Conservation (phyloP, 2,329 filamentous ascomycete genomes). For the Colletotrichum sp. region DNA sequence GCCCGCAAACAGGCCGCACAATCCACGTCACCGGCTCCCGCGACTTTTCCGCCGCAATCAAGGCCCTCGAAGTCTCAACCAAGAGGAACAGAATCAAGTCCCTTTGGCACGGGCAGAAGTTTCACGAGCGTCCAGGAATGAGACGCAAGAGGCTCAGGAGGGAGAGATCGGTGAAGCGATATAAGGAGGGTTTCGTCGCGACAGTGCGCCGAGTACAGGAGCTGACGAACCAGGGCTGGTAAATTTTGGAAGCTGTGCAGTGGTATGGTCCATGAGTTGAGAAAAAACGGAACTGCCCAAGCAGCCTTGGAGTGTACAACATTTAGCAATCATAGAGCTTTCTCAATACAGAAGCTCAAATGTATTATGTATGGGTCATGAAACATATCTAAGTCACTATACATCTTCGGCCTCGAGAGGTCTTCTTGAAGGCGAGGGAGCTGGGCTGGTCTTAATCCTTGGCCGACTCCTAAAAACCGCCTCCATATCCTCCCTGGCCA, state of each 20-base stretch:
- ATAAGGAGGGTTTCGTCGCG: constrained; percentile 71
- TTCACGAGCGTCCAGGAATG: constrained; percentile 76
- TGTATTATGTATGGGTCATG: background rate
- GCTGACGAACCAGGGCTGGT: constrained; percentile 83
- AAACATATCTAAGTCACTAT: background rate
- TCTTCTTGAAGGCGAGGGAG: constrained; percentile 51
- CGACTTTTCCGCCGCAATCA: constrained; percentile 51
- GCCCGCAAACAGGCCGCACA: constrained; percentile 50
- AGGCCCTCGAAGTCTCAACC: constrained; percentile 42
- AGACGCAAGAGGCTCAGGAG: constrained; percentile 78
- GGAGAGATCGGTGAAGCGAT: constrained; percentile 72
- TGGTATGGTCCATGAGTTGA: background rate
- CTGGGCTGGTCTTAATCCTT: constrained; percentile 77
- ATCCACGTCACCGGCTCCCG: constrained; percentile 45
- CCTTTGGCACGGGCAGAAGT: constrained; percentile 66
- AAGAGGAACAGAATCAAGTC: constrained; percentile 60
- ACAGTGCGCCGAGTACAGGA: constrained; percentile 69
- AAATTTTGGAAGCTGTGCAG: constrained; percentile 15
- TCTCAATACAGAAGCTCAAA: background rate
- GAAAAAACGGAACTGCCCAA: background rate
- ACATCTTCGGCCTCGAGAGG: background rate
- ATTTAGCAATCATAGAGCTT: constrained; percentile 5
- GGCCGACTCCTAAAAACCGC: constrained; percentile 87
- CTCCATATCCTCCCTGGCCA: constrained; percentile 77
- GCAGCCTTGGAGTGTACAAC: constrained; percentile 4